Evolutionary conservation across 306 rosid genomes (phyloP).

Genomic region (Pachyrhizus erosus): DNA sequence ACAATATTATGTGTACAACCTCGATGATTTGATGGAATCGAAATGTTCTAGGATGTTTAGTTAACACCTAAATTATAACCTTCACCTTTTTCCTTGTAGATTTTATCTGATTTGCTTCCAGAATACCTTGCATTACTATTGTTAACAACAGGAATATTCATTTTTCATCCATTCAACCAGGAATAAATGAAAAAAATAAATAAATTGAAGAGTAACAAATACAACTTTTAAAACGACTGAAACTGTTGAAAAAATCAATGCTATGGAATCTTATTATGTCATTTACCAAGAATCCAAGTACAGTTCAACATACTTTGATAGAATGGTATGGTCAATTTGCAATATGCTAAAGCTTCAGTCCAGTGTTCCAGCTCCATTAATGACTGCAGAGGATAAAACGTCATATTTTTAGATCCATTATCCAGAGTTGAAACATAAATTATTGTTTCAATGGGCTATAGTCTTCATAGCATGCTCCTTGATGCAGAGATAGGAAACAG

Average conservation of each 20-base stretch:
- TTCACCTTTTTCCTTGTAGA: conserved; percentile 15
- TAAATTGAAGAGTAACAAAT: conserved; percentile 18
- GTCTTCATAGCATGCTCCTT: background rate
- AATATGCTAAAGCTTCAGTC: conserved; percentile 82
- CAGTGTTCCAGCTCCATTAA: conserved; percentile 84
- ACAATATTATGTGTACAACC: background rate
- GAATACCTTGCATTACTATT: background rate
- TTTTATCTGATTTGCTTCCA: conserved; percentile 28
- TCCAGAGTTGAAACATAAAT: conserved; percentile 26
- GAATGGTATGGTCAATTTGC: conserved; percentile 85
- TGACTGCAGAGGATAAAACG: conserved; percentile 57
- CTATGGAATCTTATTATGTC: conserved; percentile 12
- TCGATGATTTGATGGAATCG: background rate
- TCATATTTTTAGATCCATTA: conserved; percentile 5
- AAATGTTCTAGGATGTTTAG: background rate
- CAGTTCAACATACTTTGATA: conserved; percentile 71
- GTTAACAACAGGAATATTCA: conserved; percentile 7
- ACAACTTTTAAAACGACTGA: conserved; percentile 29
- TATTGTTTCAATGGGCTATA: conserved; percentile 25
- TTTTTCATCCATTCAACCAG: background rate
- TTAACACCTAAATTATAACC: conserved; percentile 23
- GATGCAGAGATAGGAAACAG: conserved; percentile 19
- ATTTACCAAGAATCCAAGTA: conserved; percentile 22
- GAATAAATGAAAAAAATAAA: background rate
- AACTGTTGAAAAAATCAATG: conserved; percentile 8